Evolutionary conservation across 2,329 filamentous ascomycete genomes (phyloP), one percentile per base, ranked within the genome.

Genomic region (Myriosclerotinia duriaeana): DNA sequence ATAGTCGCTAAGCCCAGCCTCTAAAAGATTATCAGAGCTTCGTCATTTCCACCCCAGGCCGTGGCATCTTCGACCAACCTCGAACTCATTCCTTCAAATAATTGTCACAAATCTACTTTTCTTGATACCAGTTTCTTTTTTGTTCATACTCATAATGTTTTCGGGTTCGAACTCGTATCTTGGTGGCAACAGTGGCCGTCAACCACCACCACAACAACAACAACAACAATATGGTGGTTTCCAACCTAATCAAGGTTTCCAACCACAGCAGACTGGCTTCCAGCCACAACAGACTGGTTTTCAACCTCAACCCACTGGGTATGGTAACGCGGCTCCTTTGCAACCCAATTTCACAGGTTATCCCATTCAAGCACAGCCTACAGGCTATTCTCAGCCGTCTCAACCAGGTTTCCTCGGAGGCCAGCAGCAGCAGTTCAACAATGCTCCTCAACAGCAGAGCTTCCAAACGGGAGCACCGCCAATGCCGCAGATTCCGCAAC

Each of bases 141-240:
- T 61, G 48, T 70, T 56, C 55, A 68, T 65, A 70, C 66, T 53
- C 64, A 77, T 75, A 79, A 97, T 97, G 94, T 98, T 92, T 81
- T 95, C 92, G 72, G 92, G 89, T 78, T 91, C 92, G 72, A 96
- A 91, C 82, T 89, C 91, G 71, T 97, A 89, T 79, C 81, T 96
- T 75, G 92, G 92, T 79, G 90, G 88, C 80, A 86, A 84, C 78
- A 92, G 89, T 77, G 89, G 84, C 82, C 86, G 89, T 66, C 77
- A 79, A 69, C 74, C 78, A 72, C 78, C 77, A 70, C 77, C 77
- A 64, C 63, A 46, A 40, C 74, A 75, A 50, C 86, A 75, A 50
- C 86, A 66, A n/a, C 55, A 55, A 48, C 54, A 65, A 42, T 66
- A 65, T 56, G 65, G 65, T 38, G 65, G 50, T 36, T 66, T 64